These are phyloP conservation scores for Monosporozyma solicola DNA, from an alignment of 805 yeast genomes.

Conservation along the genomic window DNA sequence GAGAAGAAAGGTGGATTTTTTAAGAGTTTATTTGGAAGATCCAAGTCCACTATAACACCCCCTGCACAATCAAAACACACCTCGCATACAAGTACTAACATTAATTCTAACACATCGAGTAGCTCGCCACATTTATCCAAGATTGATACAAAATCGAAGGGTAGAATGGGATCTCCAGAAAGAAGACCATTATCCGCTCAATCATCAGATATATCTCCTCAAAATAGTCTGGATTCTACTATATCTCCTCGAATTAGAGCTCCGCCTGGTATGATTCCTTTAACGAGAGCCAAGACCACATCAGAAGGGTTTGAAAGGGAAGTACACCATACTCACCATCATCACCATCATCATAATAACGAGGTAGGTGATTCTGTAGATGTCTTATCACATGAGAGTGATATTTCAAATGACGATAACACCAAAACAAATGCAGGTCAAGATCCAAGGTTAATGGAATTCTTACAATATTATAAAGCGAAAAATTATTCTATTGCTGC, in stretches of 20 bases:
- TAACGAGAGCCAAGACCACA: constrained; percentile 17
- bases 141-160: background rate
- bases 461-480: constrained; percentile 33
- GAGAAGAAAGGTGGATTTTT: constrained; percentile 31
- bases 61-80: background rate
- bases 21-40: constrained; percentile 25
- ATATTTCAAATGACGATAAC: constrained; percentile 9
- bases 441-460: constrained; percentile 39
- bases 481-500: constrained; percentile 19
- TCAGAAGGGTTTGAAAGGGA: constrained; percentile 5
- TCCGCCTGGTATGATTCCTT: constrained; percentile 6
- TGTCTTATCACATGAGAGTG: constrained; percentile 1
- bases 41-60: constrained; percentile 1
- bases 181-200: background rate
- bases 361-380: background rate
- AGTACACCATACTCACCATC: constrained; percentile 1
- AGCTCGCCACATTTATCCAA: background rate
- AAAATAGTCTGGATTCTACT: background rate
- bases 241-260: background rate
- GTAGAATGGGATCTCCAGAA: background rate
- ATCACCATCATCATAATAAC: constrained; percentile 5
- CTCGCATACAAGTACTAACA: background rate
- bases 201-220: background rate
- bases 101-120: background rate
- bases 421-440: background rate